Evolutionary conservation across 2,329 filamentous ascomycete genomes (phyloP), one percentile per base, ranked within the genome.

Genomic region (Huntiella bhutanensis): DNA sequence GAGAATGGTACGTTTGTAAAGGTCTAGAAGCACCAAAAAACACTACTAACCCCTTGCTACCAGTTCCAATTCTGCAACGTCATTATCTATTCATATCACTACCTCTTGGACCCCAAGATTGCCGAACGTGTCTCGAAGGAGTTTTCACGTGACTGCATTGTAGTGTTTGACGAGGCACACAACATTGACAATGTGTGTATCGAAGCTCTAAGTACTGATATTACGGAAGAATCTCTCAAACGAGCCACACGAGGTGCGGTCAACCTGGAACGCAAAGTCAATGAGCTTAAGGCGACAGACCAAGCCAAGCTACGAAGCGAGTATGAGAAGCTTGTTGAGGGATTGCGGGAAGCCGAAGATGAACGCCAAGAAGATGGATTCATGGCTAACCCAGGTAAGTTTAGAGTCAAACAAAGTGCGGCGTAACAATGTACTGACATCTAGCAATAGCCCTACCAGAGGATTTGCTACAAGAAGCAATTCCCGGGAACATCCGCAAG

Each of bases 171-270:
- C 57, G 91, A 98, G 62, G 91, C 91, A 11, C 91, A 98, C 65
- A 98, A 98, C 58, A 98, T 98, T 55, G 91, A 98, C 69, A 98
- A 98, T 58, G 91, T 98, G 49, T 98, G 92, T 60, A 98, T 98
- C 54, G 91, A 98, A 58, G 88, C 91, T 2, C 66, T 96, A 10
- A 98, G 91, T 57, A 96, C 94, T 37, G 91, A 98, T 56, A 75
- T 98, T 48, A 96, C 88, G 0, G 87, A 98, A 58, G 91, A 96
- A 54, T 95, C 88, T 0, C 62, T 98, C 45, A 76, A 87, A 16
- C 93, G 85, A 63, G 91, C 91, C 15, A 87, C 86, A 1, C 73
- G 86, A 53, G 91, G 91, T 4, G 92, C 88, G 10, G 80, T 80
- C 53, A 96, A 93, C 54, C 68, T 98, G 1, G 91, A 98, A 58